Percentiles rank a stretch among this genome's conserved stretches.
Evolutionary conservation across 768 basidiomycete species (phyloP).

Genomic region (Termitomyces sp.): DNA sequence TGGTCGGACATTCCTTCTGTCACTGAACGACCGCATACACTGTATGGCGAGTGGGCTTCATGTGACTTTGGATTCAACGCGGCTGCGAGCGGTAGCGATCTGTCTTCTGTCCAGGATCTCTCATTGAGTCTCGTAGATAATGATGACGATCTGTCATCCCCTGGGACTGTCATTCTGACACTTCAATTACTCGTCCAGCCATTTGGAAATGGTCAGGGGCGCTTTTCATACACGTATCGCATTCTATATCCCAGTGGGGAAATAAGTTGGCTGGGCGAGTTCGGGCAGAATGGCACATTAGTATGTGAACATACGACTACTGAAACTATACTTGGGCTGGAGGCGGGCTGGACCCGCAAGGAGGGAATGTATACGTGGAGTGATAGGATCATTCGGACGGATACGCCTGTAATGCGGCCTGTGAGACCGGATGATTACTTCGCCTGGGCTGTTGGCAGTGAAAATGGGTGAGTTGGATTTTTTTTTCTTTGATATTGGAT

Average conservation of each 20-base stretch:
- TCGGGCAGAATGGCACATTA: slow-evolving; percentile 35
- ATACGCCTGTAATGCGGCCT: slow-evolving; percentile 13
- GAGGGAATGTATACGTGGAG: not conserved
- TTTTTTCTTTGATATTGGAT: not conserved
- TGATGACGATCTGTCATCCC: not conserved
- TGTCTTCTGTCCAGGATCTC: not conserved
- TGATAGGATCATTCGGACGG: not conserved
- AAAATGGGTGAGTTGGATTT: slow-evolving; percentile 15
- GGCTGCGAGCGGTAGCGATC: not conserved
- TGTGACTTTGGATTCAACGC: slow-evolving; percentile 22
- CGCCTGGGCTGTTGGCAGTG: slow-evolving; percentile 14
- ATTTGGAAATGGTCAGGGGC: not conserved
- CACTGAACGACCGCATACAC: slow-evolving; percentile 4
- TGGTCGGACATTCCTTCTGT: slow-evolving; percentile 33
- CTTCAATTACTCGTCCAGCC: slow-evolving; percentile 11
- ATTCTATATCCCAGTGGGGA: slow-evolving; percentile 36
- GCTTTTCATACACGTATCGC: slow-evolving; percentile 44
- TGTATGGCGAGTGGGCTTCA: slow-evolving; percentile 26
- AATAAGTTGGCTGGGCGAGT: slow-evolving; percentile 40
- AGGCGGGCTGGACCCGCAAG: slow-evolving; percentile 16
- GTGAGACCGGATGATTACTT: slow-evolving; percentile 17
- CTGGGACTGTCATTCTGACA: slow-evolving; percentile 4
- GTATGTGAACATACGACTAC: slow-evolving; percentile 19
- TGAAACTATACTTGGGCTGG: slow-evolving; percentile 16
- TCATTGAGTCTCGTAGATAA: not conserved